phyloP scores from a whole-genome alignment of 768 basidiomycete genomes.

The Trametes elegans region DNA sequence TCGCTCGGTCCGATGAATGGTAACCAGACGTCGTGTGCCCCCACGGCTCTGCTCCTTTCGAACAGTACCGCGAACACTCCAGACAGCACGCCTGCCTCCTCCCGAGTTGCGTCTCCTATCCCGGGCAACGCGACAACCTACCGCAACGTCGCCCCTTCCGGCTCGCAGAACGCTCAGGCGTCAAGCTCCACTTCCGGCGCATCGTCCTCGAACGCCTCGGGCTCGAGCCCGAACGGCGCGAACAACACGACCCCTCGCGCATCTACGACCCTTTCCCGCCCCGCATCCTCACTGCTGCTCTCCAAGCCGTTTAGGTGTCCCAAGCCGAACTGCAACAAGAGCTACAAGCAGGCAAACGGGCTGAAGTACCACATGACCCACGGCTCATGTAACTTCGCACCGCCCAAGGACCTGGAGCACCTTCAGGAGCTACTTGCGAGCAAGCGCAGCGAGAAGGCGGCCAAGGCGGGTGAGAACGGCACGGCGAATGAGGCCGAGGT shows the following conservation, averaged over 20 bases:
- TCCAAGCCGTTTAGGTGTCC: constrained; percentile 92
- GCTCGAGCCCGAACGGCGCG: constrained; percentile 22
- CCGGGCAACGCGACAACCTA: constrained; percentile 22
- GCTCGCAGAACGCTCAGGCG: constrained; percentile 22
- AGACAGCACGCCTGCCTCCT: constrained; percentile 45
- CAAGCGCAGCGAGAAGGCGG: constrained; percentile 39
- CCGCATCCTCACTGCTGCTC: constrained; percentile 59
- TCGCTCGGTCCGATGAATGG: constrained; percentile 33
- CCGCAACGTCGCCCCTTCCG: constrained; percentile 21
- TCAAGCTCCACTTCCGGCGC: constrained; percentile 25
- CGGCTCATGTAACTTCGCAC: constrained; percentile 91
- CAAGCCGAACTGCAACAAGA: constrained; percentile 93
- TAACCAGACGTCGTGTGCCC: constrained; percentile 47
- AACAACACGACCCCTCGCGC: constrained; percentile 34
- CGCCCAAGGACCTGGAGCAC: constrained; percentile 80
- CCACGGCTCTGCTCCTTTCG: constrained; percentile 64
- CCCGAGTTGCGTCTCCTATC: constrained; percentile 40
- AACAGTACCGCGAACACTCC: constrained; percentile 42
- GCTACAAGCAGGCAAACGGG: constrained; percentile 94
- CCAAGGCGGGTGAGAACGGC: constrained; percentile 12
- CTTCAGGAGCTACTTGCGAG: constrained; percentile 67
- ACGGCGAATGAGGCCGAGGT: constrained; percentile 29
- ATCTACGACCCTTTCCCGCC: constrained; percentile 46
- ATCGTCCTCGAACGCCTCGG: constrained; percentile 24
- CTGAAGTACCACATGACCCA: constrained; percentile 94